Conservation (phyloP, 306 rosid species). For the Begonia masoniana region DNA sequence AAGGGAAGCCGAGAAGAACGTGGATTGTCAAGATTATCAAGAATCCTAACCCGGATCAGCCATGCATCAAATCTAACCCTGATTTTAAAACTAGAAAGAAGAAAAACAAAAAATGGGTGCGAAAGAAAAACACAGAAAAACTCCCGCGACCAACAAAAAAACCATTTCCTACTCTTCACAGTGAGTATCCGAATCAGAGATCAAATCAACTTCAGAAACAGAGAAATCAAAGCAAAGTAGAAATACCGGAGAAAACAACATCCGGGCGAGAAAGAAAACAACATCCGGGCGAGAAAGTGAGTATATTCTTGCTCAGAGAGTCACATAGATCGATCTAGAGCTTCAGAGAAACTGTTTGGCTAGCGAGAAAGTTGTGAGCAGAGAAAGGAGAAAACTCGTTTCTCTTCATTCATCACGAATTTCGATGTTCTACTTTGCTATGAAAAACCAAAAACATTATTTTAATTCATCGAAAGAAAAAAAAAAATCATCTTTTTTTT, state of each 20-base stretch:
- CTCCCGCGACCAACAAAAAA: neutral
- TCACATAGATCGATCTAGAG: constrained; percentile 6
- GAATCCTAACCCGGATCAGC: no score
- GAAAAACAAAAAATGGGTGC: neutral
- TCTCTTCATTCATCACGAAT: constrained; percentile 6
- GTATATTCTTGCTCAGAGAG: constrained; percentile 4
- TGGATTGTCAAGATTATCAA: no score
- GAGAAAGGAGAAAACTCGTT: constrained; percentile 1
- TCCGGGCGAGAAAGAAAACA: neutral
- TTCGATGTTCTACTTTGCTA: constrained; percentile 5
- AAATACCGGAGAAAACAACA: neutral
- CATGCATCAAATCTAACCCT: no score
- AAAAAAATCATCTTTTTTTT: neutral
- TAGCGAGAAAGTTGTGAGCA: constrained; percentile 5
- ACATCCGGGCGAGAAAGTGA: neutral
- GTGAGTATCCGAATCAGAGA: no score
- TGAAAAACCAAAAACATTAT: neutral
- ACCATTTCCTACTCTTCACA: neutral
- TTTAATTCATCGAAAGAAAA: neutral
- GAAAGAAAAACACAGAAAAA: neutral
- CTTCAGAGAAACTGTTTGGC: constrained; percentile 4
- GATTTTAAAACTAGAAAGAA: no score
- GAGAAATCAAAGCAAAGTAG: neutral
- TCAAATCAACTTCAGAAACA: neutral
- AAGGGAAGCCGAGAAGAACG: no score